Percentiles rank a stretch among this genome's conserved stretches.
Evolutionary conservation across 306 rosid species (phyloP).

Genomic region (Mimosa pudica): DNA sequence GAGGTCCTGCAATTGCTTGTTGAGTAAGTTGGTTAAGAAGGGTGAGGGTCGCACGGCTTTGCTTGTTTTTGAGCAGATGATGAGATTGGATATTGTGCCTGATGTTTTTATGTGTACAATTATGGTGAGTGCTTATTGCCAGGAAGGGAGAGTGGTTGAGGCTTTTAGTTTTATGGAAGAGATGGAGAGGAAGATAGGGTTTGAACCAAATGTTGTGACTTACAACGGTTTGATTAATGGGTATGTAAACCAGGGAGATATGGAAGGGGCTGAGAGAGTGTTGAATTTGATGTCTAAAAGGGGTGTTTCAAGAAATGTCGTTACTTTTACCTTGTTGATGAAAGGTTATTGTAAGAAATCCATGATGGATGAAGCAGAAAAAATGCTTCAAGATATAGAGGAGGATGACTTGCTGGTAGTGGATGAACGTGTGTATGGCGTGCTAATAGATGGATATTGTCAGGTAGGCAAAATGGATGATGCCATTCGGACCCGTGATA

Average conservation of each 20-base stretch:
- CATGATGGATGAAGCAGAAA: slow-evolving; percentile 68
- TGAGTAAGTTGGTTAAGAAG: slow-evolving; percentile 58
- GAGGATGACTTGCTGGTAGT: slow-evolving; percentile 45
- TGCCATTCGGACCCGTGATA: slow-evolving; percentile 70
- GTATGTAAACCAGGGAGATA: slow-evolving; percentile 57
- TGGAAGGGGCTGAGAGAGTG: slow-evolving; percentile 52
- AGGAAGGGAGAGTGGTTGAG: slow-evolving; percentile 49
- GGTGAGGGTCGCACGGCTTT: slow-evolving; percentile 45
- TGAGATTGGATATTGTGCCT: slow-evolving; percentile 55
- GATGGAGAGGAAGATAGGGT: slow-evolving; percentile 60
- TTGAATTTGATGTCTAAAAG: slow-evolving; percentile 57
- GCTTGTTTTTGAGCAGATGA: slow-evolving; percentile 64
- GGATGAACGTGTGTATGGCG: slow-evolving; percentile 72
- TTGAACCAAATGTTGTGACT: slow-evolving; percentile 61
- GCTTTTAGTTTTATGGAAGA: slow-evolving; percentile 52
- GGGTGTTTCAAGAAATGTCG: slow-evolving; percentile 56
- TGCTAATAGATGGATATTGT: slow-evolving; percentile 71
- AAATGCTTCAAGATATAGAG: slow-evolving; percentile 51
- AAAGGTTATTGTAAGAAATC: slow-evolving; percentile 63
- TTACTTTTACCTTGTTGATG: slow-evolving; percentile 63
- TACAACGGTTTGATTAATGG: slow-evolving; percentile 77
- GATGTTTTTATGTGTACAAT: slow-evolving; percentile 67
- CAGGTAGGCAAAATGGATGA: slow-evolving; percentile 63
- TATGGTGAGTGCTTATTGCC: slow-evolving; percentile 68
- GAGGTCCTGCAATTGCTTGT: slow-evolving; percentile 73